These are phyloP conservation scores for Cutaneotrichosporon sp. DNA, from an alignment of 1,284 basidiomycete species.

Conservation along the genomic window DNA sequence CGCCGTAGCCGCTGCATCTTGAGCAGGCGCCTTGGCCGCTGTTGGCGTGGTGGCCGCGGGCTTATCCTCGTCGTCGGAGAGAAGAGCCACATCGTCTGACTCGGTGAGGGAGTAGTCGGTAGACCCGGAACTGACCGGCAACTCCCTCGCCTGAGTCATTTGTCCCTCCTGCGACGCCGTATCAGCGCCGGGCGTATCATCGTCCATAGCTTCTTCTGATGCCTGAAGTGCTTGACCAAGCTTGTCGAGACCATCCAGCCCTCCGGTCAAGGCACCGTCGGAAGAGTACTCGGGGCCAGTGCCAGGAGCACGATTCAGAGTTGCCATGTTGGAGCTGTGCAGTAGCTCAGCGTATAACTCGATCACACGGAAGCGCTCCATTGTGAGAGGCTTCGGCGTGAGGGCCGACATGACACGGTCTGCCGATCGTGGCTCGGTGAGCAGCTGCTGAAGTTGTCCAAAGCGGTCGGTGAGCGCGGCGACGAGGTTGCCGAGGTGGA, in stretches of 20 bases:
- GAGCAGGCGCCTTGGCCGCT: neutral
- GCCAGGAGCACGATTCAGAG: constrained; percentile 74
- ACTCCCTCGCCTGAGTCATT: constrained; percentile 58
- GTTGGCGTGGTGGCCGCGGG: constrained; percentile 55
- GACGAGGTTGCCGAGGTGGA: constrained; percentile 81
- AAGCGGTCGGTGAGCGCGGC: constrained; percentile 70
- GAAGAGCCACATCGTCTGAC: constrained; percentile 66
- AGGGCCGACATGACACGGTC: constrained; percentile 66
- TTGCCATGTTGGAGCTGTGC: constrained; percentile 97
- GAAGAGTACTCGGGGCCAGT: constrained; percentile 69
- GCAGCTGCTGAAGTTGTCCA: constrained; percentile 64
- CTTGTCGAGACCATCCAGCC: constrained; percentile 71
- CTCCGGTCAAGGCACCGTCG: constrained; percentile 74
- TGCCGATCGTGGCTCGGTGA: constrained; percentile 67
- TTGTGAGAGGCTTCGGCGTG: constrained; percentile 72
- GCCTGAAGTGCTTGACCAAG: constrained; percentile 70
- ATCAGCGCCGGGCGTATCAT: constrained; percentile 50
- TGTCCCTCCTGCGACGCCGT: constrained; percentile 57
- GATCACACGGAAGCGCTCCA: constrained; percentile 94
- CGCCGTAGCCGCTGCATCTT: constrained; percentile 18
- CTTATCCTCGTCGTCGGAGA: constrained; percentile 62
- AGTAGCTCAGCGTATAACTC: constrained; percentile 95
- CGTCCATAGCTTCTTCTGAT: constrained; percentile 54
- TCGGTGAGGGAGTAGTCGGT: constrained; percentile 53
- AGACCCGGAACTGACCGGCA: constrained; percentile 57